A percentile compares a stretch with the other conserved stretches of the same genome.
These are phyloP conservation scores for Sporothrix curviconia DNA, from an alignment of 2,329 filamentous ascomycete genomes.

Conservation along the genomic window DNA sequence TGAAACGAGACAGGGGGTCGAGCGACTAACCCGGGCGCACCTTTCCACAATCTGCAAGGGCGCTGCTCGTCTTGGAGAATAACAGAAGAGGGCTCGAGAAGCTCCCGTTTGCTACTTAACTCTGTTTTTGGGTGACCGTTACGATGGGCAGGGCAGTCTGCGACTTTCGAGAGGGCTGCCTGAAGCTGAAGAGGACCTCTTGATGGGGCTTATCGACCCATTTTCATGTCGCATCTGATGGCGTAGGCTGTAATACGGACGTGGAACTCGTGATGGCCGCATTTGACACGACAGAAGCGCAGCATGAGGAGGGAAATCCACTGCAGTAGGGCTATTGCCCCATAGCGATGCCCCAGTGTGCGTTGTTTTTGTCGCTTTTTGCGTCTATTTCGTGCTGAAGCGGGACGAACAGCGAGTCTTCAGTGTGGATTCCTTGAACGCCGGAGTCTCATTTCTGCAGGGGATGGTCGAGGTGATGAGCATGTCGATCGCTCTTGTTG, in stretches of 20 bases:
- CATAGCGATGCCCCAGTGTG: neutral
- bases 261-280: too few species aligned
- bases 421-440: neutral
- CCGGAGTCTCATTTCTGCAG: neutral
- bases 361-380: neutral
- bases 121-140: neutral
- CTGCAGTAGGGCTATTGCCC: too few species aligned
- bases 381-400: neutral
- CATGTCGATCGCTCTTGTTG: slow-evolving; percentile 1
- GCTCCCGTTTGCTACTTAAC: neutral
- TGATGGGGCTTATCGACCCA: neutral
- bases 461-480: neutral
- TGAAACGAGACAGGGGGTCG: slow-evolving; percentile 11
- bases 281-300: too few species aligned
- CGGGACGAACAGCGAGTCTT: too few species aligned
- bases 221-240: neutral
- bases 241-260: neutral
- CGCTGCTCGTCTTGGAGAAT: neutral
- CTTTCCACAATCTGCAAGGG: slow-evolving; percentile 6
- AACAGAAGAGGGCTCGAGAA: neutral
- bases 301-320: too few species aligned
- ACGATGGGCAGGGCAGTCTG: neutral
- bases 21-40: neutral
- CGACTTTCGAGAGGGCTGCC: neutral
- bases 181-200: neutral